These are phyloP conservation scores for Daldinia bambusicola DNA, from an alignment of 495 filamentous ascomycete genomes.

Conservation along the genomic window DNA sequence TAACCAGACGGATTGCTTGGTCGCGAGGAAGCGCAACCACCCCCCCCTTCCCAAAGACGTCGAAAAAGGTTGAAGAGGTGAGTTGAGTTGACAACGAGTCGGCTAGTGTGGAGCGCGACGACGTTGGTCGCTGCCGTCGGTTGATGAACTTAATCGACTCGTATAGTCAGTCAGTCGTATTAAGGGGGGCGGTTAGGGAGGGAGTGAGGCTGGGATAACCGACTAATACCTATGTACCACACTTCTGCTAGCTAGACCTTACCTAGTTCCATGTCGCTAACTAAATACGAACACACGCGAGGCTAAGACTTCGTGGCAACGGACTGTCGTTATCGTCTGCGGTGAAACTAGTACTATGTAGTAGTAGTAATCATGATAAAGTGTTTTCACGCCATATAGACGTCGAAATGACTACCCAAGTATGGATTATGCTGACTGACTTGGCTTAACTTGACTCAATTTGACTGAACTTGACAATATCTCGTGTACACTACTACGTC, in stretches of 20 bases:
- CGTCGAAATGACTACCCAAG: background rate
- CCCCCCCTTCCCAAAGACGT: background rate
- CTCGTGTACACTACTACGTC: conserved; percentile 7
- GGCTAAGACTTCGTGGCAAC: conserved; percentile 32
- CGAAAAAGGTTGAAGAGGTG: background rate
- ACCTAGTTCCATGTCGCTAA: background rate
- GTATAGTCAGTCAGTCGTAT: conserved; percentile 10
- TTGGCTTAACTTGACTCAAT: background rate
- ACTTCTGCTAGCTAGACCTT: background rate
- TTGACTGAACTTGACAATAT: conserved; percentile 1
- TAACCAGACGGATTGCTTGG: conserved; percentile 16
- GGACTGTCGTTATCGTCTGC: conserved; percentile 28
- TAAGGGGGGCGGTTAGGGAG: background rate
- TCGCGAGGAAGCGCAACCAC: background rate
- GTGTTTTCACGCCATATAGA: background rate
- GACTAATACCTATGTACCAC: background rate
- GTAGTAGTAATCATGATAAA: conserved; percentile 2
- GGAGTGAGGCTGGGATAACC: background rate
- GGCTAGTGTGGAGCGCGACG: conserved; percentile 4
- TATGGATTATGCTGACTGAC: background rate
- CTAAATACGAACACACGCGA: conserved; percentile 24
- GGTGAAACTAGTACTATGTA: conserved; percentile 9
- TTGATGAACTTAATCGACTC: conserved; percentile 28
- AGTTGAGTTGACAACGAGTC: conserved; percentile 10
- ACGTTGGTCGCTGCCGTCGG: conserved; percentile 20